Evolutionary conservation across 257 asterid species (phyloP).

Genomic region (Knoxia roxburghii): DNA sequence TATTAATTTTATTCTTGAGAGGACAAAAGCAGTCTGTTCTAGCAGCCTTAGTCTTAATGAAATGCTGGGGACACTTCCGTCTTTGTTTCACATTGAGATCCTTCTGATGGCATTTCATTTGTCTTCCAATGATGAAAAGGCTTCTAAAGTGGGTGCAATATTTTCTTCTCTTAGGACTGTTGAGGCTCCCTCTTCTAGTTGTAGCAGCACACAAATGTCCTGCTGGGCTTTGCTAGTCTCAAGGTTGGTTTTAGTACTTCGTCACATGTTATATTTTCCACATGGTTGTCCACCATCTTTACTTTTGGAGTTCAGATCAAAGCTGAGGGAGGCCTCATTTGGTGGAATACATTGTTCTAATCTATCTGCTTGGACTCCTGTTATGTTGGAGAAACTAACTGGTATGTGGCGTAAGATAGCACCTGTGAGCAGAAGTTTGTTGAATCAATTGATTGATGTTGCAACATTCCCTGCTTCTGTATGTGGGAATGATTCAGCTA

Average conservation of each 20-base stretch:
- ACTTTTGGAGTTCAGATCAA: conserved; percentile 66
- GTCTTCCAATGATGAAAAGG: conserved; percentile 71
- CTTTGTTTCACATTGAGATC: conserved; percentile 78
- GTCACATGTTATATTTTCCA: conserved; percentile 76
- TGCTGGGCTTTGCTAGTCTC: conserved; percentile 88
- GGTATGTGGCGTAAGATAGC: conserved; percentile 36
- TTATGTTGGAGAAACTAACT: conserved; percentile 47
- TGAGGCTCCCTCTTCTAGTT: conserved; percentile 42
- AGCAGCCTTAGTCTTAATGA: conserved; percentile 53
- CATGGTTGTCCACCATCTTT: conserved; percentile 72
- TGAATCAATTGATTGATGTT: conserved; percentile 73
- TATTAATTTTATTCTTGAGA: conserved; percentile 43
- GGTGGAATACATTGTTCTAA: conserved; percentile 31
- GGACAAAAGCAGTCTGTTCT: conserved; percentile 51
- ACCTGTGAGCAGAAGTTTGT: conserved; percentile 41
- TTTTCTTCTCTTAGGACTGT: conserved; percentile 49
- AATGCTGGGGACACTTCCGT: conserved; percentile 67
- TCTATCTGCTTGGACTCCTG: conserved; percentile 67
- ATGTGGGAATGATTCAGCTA: conserved; percentile 35
- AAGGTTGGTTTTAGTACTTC: conserved; percentile 76
- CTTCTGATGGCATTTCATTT: conserved; percentile 73
- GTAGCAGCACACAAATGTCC: conserved; percentile 51
- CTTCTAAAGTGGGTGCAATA: conserved; percentile 43
- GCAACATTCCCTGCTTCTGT: conserved; percentile 64
- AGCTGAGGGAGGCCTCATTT: conserved; percentile 56